A percentile compares a stretch with the other conserved stretches of the same genome.
These are phyloP conservation scores for Epichloe amarillans DNA, from an alignment of 2,329 filamentous ascomycete genomes.

Conservation along the genomic window DNA sequence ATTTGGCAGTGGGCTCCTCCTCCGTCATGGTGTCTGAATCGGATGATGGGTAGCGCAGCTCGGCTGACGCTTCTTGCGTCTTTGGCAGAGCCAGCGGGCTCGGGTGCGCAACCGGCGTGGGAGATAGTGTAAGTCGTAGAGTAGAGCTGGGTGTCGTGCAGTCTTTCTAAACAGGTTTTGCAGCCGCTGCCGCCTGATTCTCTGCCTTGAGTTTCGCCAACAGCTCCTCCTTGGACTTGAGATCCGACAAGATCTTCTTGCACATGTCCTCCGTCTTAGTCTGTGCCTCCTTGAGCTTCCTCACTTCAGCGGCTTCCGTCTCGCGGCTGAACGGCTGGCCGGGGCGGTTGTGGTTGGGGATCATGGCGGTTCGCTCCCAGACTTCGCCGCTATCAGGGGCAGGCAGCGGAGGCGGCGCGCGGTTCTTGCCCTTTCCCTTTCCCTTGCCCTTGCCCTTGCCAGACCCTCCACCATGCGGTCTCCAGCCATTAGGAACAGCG, in stretches of 20 bases:
- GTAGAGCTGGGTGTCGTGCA: background rate
- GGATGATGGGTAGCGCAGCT: background rate
- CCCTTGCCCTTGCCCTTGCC: slow-evolving; percentile 43
- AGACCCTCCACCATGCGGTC: slow-evolving; percentile 25
- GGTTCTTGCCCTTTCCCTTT: slow-evolving; percentile 25
- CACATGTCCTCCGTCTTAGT: slow-evolving; percentile 49
- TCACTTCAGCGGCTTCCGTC: slow-evolving; percentile 51
- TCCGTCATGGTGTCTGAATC: background rate
- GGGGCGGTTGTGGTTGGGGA: slow-evolving; percentile 53
- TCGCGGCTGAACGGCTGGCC: slow-evolving; percentile 62
- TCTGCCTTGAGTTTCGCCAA: slow-evolving; percentile 48
- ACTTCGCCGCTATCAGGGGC: slow-evolving; percentile 33
- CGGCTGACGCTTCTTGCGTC: background rate
- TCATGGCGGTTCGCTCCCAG: slow-evolving; percentile 58
- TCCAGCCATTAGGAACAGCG: slow-evolving; percentile 38
- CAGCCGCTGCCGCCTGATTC: slow-evolving; percentile 34
- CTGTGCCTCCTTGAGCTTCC: slow-evolving; percentile 49
- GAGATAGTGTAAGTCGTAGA: background rate
- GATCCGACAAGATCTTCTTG: slow-evolving; percentile 43
- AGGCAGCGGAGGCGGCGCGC: slow-evolving; percentile 25
- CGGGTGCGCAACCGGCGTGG: background rate
- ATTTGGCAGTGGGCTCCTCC: no score
- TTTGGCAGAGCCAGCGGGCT: background rate
- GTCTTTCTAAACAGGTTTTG: slow-evolving; percentile 17
- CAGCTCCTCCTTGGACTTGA: slow-evolving; percentile 51